phyloP scores from a whole-genome alignment of 192 early-diverging fungal species.

The Linnemannia zychae region DNA sequence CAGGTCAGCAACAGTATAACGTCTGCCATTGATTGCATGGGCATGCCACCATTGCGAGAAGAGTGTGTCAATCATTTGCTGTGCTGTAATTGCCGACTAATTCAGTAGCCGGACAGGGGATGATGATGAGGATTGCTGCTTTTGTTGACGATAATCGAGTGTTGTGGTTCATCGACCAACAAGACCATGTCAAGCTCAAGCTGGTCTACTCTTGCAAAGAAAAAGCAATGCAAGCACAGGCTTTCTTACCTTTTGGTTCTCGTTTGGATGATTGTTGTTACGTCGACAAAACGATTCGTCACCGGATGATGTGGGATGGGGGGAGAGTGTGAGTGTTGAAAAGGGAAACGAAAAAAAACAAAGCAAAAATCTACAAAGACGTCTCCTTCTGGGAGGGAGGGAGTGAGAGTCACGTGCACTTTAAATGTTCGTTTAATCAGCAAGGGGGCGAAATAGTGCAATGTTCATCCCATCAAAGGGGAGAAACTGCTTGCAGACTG shows the following conservation, averaged over 20 bases:
- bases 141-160: background rate
- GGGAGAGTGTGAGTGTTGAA: background rate
- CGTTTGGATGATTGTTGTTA: conserved; percentile 12
- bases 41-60: too few species aligned
- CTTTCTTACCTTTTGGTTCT: background rate
- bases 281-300: conserved; percentile 23
- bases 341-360: background rate
- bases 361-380: conserved; percentile 6
- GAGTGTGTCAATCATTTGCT: too few species aligned
- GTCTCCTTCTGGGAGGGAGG: background rate
- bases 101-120: background rate
- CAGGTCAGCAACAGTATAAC: too few species aligned
- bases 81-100: too few species aligned
- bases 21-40: too few species aligned
- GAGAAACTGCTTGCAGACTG: conserved; percentile 25
- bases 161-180: too few species aligned
- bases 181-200: too few species aligned
- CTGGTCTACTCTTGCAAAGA: too few species aligned
- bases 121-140: conserved; percentile 4
- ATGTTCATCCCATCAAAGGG: conserved; percentile 56
- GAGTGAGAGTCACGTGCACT: background rate
- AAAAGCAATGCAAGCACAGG: background rate
- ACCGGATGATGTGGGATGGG: conserved; percentile 13
- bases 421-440: background rate
- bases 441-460: conserved; percentile 10